These are phyloP conservation scores for Zelonia costaricensis DNA, from an alignment of 208 protist species.

Conservation along the genomic window DNA sequence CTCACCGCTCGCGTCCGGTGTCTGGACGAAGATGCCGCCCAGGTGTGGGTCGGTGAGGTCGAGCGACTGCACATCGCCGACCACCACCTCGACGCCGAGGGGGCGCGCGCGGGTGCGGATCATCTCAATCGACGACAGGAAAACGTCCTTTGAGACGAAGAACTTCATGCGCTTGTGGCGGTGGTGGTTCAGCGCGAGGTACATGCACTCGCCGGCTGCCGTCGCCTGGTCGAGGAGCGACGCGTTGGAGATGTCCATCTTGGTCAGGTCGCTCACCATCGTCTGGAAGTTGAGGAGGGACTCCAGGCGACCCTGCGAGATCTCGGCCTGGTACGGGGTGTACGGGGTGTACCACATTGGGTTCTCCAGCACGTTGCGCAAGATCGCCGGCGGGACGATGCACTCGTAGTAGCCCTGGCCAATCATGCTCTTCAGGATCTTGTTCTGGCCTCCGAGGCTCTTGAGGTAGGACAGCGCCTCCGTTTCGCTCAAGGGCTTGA, in stretches of 20 bases:
- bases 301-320: slow-evolving; percentile 97
- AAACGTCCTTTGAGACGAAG: slow-evolving; percentile 66
- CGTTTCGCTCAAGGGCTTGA: slow-evolving; percentile 65
- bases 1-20: slow-evolving; percentile 89
- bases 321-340: slow-evolving; percentile 97
- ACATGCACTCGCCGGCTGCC: slow-evolving; percentile 70
- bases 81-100: slow-evolving; percentile 88
- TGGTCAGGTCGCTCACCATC: slow-evolving; percentile 96
- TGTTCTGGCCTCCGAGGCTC: slow-evolving; percentile 75
- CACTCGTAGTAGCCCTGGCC: slow-evolving; percentile 94
- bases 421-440: slow-evolving; percentile 92
- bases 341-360: slow-evolving; percentile 99
- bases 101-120: slow-evolving; percentile 72
- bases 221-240: slow-evolving; percentile 96
- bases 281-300: slow-evolving; percentile 98
- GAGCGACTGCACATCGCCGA: slow-evolving; percentile 68
- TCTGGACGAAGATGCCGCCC: slow-evolving; percentile 94
- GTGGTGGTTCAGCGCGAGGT: slow-evolving; percentile 58
- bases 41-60: slow-evolving; percentile 65
- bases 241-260: slow-evolving; percentile 95
- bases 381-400: slow-evolving; percentile 90
- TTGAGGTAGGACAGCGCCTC: slow-evolving; percentile 68
- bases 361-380: slow-evolving; percentile 98
- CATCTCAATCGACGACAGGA: slow-evolving; percentile 69
- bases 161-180: slow-evolving; percentile 59